A percentile compares a stretch with the other conserved stretches of the same genome.
Evolutionary conservation across 2,329 filamentous ascomycete genomes (phyloP).

Genomic region (Cladosporium phlei): DNA sequence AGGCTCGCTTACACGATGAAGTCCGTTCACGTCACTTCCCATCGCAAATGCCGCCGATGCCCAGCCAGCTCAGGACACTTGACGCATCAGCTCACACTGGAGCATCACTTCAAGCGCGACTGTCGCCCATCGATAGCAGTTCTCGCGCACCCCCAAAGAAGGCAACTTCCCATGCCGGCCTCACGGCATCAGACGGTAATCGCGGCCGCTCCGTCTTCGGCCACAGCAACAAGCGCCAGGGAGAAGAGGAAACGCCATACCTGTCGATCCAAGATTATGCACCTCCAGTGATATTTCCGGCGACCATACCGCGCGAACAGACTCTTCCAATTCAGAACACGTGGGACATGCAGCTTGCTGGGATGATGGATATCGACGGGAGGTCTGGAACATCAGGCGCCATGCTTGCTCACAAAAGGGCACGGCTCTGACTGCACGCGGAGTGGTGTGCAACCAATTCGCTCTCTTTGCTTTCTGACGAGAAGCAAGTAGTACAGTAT

Average conservation of each 20-base stretch:
- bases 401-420: neutral
- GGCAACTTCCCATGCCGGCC: neutral
- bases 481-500: too few relatives aligned
- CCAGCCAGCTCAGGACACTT: slow-evolving; percentile 1
- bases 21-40: slow-evolving; percentile 6
- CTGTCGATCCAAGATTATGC: slow-evolving; percentile 6
- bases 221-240: neutral
- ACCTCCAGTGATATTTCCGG: neutral
- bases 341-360: neutral
- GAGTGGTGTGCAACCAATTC: too few relatives aligned
- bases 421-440: neutral
- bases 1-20: slow-evolving; percentile 2
- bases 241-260: neutral
- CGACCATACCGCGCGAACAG: neutral
- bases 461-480: too few relatives aligned
- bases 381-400: neutral
- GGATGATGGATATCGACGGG: neutral
- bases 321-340: neutral
- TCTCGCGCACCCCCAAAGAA: neutral
- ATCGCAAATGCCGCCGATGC: neutral
- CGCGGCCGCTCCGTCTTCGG: neutral
- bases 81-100: neutral
- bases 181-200: neutral
- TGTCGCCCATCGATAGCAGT: neutral
- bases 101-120: neutral